These are phyloP conservation scores for Talaromyces nanjingensis DNA, from an alignment of 495 filamentous ascomycete species.

Conservation along the genomic window DNA sequence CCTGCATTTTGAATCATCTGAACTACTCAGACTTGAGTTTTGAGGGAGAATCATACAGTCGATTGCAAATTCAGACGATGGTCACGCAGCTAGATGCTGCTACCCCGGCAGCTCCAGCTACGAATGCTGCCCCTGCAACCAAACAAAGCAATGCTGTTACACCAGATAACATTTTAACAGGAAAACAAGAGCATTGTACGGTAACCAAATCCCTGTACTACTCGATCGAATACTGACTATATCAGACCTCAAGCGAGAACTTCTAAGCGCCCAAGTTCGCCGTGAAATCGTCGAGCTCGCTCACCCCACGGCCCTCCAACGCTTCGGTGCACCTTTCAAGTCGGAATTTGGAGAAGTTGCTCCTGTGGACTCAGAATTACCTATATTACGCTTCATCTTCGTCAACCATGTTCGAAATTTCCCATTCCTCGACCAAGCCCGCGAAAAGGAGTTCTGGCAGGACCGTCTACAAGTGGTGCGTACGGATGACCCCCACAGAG, in stretches of 20 bases:
- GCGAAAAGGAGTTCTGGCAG: conserved; percentile 99
- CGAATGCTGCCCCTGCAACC: not conserved
- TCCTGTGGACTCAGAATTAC: conserved; percentile 89
- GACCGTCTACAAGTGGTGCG: conserved; percentile 91
- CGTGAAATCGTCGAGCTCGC: conserved; percentile 87
- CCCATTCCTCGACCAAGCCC: conserved; percentile 90
- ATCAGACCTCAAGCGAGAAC: conserved; percentile 92
- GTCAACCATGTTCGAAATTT: conserved; percentile 97
- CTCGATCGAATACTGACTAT: conserved; percentile 18
- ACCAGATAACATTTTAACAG: conserved; percentile 61
- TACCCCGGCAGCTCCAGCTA: not conserved
- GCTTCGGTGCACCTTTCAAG: conserved; percentile 92
- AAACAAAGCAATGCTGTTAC: conserved; percentile 13
- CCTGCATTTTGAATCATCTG: not conserved
- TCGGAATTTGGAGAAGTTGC: conserved; percentile 88
- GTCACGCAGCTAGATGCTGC: conserved; percentile 4
- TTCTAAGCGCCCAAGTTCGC: conserved; percentile 81
- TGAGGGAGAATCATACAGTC: conserved; percentile 27
- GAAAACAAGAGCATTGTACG: conserved; percentile 97
- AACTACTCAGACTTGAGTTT: not conserved
- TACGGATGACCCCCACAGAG: conserved; percentile 14
- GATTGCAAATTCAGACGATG: not conserved
- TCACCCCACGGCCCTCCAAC: conserved; percentile 85
- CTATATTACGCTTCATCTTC: conserved; percentile 93
- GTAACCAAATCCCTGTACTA: conserved; percentile 8